Percentiles rank a stretch among this genome's conserved stretches.
Conservation (phyloP, 2,329 filamentous ascomycete genomes). For the Clonostachys chloroleuca region DNA sequence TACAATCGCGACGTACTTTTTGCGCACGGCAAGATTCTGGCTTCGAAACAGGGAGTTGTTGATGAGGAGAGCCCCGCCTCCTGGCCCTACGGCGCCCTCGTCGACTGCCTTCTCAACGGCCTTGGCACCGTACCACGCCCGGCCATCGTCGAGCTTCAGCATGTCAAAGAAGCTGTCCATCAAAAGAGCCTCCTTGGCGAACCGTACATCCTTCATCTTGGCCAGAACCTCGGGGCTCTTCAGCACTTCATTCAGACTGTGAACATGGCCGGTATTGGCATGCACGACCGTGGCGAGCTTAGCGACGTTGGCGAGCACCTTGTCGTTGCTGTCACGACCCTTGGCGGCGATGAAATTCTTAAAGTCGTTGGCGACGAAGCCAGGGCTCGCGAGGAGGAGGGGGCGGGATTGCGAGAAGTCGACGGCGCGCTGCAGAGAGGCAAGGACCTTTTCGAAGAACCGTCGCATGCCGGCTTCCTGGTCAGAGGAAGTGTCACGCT, state of each 20-base stretch:
- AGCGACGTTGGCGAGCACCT: constrained; percentile 58
- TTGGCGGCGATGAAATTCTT: constrained; percentile 67
- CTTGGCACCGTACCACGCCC: constrained; percentile 83
- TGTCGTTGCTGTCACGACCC: constrained; percentile 56
- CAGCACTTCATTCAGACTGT: constrained; percentile 83
- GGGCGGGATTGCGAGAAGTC: constrained; percentile 69
- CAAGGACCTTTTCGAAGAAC: constrained; percentile 75
- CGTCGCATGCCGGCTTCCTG: constrained; percentile 64
- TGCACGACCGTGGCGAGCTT: constrained; percentile 72
- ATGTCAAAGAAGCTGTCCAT: constrained; percentile 82
- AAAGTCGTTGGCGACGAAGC: constrained; percentile 80
- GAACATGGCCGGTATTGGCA: constrained; percentile 78
- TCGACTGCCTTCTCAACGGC: constrained; percentile 81
- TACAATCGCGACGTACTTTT: constrained; percentile 78
- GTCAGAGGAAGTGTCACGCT: constrained; percentile 59
- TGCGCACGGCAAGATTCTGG: constrained; percentile 70
- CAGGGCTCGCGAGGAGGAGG: constrained; percentile 81
- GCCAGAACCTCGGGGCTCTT: constrained; percentile 73
- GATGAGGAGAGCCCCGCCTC: constrained; percentile 80
- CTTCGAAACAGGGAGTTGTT: constrained; percentile 86
- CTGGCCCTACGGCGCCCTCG: constrained; percentile 82
- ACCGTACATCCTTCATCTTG: constrained; percentile 82
- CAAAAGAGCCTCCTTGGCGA: constrained; percentile 73
- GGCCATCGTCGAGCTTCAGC: constrained; percentile 78
- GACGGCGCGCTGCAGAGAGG: constrained; percentile 72